Evolutionary conservation across 31 red algal genomes (phyloP), one percentile per base, ranked within the genome.

Genomic region (Porphyra umbilicalis): DNA sequence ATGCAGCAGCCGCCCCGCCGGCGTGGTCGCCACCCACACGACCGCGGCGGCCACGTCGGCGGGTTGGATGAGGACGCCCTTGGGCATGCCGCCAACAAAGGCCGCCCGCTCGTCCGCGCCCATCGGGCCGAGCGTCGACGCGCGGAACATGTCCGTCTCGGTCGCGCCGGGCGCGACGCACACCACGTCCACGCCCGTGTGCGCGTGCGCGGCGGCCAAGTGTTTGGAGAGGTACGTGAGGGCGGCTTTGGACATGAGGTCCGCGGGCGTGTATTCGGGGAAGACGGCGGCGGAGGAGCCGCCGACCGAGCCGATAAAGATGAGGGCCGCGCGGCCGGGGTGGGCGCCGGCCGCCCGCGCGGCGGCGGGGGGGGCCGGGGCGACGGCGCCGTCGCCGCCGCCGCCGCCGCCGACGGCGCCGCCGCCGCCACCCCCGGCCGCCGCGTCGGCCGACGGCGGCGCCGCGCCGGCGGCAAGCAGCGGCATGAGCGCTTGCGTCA

Each of bases 171-270:
- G 92, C 38, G 87, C 81, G 32, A 94, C 79, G 34, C 87, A 90
- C 39, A 88, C 79, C 40, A 94, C 82, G 83, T 94, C 92, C 38
- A 94, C 83, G 20, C 46, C 67, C 31, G 86, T 81, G 39, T 75
- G 79, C 10, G 88, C 87, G 68, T 90, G 78, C 79, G 81, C 35
- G 9, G 92, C 92, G 78, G 92, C 92, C 34, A 94, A 78, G 36
- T 94, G 92, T 42, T 90, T 90, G 78, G 92, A 86, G 14, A 94
- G 80, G 44, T 90, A 94, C 67, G 92, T 83, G 44, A 90, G 46
- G 4, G 92, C 92, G 8, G 92, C 87, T 81, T 94, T 94, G 76
- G 87, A 87, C 92, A 94, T 94, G 20, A 90, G 82, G 44, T 94
- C 92, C 33, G 87, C 87, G 1, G 88, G 78, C 32, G 85, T 82